A percentile compares a stretch with the other conserved stretches of the same genome.
Conservation (phyloP, 2,329 filamentous ascomycete genomes). For the Aureobasidium sp. region DNA sequence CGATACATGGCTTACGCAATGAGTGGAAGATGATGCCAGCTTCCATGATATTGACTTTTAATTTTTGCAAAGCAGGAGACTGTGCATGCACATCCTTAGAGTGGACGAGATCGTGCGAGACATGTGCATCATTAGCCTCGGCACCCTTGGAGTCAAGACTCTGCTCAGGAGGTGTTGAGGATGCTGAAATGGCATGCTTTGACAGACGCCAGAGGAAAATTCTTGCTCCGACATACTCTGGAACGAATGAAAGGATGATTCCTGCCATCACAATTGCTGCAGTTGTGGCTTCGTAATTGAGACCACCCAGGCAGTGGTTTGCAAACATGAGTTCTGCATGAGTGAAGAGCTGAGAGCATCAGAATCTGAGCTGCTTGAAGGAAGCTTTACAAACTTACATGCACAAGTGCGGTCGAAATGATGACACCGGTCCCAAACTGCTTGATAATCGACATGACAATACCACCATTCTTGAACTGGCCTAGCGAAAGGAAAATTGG, state of each 20-base stretch:
- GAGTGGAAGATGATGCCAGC: conserved; percentile 71
- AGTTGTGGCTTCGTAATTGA: conserved; percentile 62
- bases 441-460: conserved; percentile 58
- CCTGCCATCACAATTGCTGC: conserved; percentile 68
- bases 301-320: conserved; percentile 59
- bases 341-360: conserved; percentile 53
- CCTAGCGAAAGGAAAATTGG: conserved; percentile 59
- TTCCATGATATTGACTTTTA: conserved; percentile 64
- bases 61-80: conserved; percentile 19
- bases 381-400: conserved; percentile 39
- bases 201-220: conserved; percentile 35
- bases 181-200: background rate
- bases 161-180: background rate
- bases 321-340: conserved; percentile 67
- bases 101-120: background rate
- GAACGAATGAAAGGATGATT: conserved; percentile 63
- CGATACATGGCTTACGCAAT: conserved; percentile 44
- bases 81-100: background rate
- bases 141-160: background rate
- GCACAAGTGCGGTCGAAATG: conserved; percentile 63
- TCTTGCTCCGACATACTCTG: conserved; percentile 61
- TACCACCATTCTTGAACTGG: conserved; percentile 40
- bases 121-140: background rate
- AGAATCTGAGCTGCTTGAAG: background rate
- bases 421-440: conserved; percentile 68